These are phyloP conservation scores for Coleophoma crateriformis DNA, from an alignment of 2,329 filamentous ascomycete species.

Conservation along the genomic window DNA sequence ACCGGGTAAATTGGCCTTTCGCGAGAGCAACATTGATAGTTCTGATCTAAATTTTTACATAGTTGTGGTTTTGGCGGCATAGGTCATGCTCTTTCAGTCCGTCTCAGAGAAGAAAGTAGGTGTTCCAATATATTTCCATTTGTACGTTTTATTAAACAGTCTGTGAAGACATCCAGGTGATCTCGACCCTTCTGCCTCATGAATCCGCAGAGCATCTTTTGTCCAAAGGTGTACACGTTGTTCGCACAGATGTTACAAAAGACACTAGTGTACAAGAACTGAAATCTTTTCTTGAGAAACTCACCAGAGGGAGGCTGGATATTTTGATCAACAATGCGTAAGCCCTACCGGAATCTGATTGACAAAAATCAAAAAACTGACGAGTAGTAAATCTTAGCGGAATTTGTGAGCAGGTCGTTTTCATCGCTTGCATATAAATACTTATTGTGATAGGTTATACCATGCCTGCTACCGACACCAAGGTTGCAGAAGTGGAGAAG, in stretches of 20 bases:
- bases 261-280: constrained; percentile 20
- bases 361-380: background rate
- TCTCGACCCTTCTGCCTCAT: constrained; percentile 29
- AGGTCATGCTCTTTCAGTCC: background rate
- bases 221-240: constrained; percentile 16
- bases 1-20: background rate
- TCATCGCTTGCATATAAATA: background rate
- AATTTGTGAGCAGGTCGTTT: constrained; percentile 1
- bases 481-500: constrained; percentile 15
- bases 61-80: background rate
- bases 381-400: constrained; percentile 7
- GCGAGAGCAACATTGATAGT: no score
- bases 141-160: background rate
- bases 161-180: constrained; percentile 24
- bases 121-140: background rate
- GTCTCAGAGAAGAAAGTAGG: background rate
- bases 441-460: constrained; percentile 23
- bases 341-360: background rate
- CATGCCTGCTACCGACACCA: constrained; percentile 26
- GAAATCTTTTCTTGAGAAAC: constrained; percentile 24
- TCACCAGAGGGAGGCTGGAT: constrained; percentile 31
- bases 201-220: constrained; percentile 20
- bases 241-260: constrained; percentile 33
- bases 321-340: constrained; percentile 37
- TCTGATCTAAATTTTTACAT: no score